These are phyloP conservation scores for Venustampulla echinocandica DNA, from an alignment of 495 filamentous ascomycete genomes.

Conservation along the genomic window DNA sequence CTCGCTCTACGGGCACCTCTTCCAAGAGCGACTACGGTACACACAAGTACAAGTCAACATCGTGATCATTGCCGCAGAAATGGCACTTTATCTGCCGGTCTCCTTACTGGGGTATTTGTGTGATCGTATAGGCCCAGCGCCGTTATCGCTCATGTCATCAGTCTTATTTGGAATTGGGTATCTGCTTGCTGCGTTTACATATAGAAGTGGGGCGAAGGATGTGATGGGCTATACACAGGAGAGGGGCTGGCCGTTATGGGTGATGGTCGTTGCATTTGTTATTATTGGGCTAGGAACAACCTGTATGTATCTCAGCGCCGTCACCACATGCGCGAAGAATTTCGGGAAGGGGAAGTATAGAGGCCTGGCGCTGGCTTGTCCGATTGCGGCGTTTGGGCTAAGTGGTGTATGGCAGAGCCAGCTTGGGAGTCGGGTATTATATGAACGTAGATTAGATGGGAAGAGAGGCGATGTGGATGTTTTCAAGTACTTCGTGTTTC, in stretches of 20 bases:
- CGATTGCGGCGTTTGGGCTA: slow-evolving; percentile 86
- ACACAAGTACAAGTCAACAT: slow-evolving; percentile 86
- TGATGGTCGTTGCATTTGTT: slow-evolving; percentile 80
- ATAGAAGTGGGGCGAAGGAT: slow-evolving; percentile 44
- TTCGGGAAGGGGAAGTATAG: slow-evolving; percentile 82
- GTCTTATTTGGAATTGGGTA: slow-evolving; percentile 74
- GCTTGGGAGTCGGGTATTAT: slow-evolving; percentile 70
- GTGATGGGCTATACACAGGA: slow-evolving; percentile 27
- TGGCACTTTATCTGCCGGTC: slow-evolving; percentile 83
- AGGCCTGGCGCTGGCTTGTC: slow-evolving; percentile 79
- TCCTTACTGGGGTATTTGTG: slow-evolving; percentile 84
- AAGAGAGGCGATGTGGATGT: slow-evolving; percentile 74
- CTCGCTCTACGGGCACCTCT: slow-evolving; percentile 82
- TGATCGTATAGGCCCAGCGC: slow-evolving; percentile 73
- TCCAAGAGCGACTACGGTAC: slow-evolving; percentile 76
- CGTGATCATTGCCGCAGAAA: slow-evolving; percentile 71
- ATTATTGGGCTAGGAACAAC: slow-evolving; percentile 73
- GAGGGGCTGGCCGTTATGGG: slow-evolving; percentile 60
- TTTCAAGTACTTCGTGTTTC: slow-evolving; percentile 75
- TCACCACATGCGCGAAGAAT: slow-evolving; percentile 95
- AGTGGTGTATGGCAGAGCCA: slow-evolving; percentile 95
- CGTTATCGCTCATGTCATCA: slow-evolving; percentile 61
- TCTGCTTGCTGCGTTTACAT: slow-evolving; percentile 70
- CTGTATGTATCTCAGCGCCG: slow-evolving; percentile 75
- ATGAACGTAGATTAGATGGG: slow-evolving; percentile 51